These are phyloP conservation scores for Albifimbria verrucaria DNA, from an alignment of 2,329 filamentous ascomycete species.

Conservation along the genomic window DNA sequence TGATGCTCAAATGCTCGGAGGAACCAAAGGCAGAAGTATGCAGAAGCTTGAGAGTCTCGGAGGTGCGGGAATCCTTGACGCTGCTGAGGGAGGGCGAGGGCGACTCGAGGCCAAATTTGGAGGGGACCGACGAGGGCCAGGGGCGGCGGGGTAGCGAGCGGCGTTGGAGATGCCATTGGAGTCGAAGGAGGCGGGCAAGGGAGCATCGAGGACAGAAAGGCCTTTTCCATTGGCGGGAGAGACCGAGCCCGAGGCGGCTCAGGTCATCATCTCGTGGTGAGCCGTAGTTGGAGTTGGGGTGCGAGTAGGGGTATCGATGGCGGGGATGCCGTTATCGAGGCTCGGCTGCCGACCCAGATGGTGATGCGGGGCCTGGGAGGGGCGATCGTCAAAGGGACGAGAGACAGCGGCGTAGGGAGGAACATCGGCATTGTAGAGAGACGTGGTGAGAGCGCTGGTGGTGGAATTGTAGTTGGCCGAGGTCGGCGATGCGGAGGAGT, in stretches of 20 bases:
- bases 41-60: slow-evolving; percentile 61
- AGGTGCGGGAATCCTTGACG: slow-evolving; percentile 58
- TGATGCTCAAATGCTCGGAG: slow-evolving; percentile 56
- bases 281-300: slow-evolving; percentile 64
- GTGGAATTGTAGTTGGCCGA: slow-evolving; percentile 55
- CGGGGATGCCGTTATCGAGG: slow-evolving; percentile 53
- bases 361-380: slow-evolving; percentile 24
- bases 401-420: slow-evolving; percentile 35
- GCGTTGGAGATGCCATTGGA: slow-evolving; percentile 93
- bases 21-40: slow-evolving; percentile 67
- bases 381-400: slow-evolving; percentile 34
- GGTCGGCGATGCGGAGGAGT: slow-evolving; percentile 40
- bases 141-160: slow-evolving; percentile 72
- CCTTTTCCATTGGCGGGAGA: slow-evolving; percentile 71
- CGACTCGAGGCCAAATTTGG: slow-evolving; percentile 85
- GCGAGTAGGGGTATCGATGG: slow-evolving; percentile 59
- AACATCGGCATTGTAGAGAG: slow-evolving; percentile 43
- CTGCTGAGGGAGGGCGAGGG: slow-evolving; percentile 71
- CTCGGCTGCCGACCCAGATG: slow-evolving; percentile 46
- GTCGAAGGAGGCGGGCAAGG: slow-evolving; percentile 91
- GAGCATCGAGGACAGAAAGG: slow-evolving; percentile 89
- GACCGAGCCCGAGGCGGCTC: slow-evolving; percentile 62
- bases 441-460: slow-evolving; percentile 62
- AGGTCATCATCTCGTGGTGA: slow-evolving; percentile 72
- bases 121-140: slow-evolving; percentile 88